Percentiles rank a stretch among this genome's conserved stretches.
phyloP scores from a whole-genome alignment of 2,329 filamentous ascomycete genomes.

The Nemania sp. region DNA sequence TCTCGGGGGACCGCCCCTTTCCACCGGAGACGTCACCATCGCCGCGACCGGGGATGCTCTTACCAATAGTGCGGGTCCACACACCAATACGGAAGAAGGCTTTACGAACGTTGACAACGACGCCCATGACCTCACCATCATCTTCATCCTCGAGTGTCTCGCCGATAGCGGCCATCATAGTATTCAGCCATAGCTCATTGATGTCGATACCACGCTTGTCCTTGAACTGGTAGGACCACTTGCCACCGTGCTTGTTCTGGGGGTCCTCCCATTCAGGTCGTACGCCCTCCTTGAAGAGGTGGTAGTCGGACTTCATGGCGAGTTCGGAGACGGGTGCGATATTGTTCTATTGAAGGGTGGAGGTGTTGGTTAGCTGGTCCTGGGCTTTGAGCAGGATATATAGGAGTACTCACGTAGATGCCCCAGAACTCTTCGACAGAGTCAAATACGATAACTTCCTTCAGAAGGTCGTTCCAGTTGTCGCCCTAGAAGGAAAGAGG shows the following conservation, averaged over 20 bases:
- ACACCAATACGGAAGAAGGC: slow-evolving; percentile 97
- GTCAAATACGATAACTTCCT: slow-evolving; percentile 98
- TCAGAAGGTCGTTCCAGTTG: slow-evolving; percentile 98
- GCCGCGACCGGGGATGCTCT: slow-evolving; percentile 80
- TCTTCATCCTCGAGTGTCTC: slow-evolving; percentile 96
- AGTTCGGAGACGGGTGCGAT: slow-evolving; percentile 96
- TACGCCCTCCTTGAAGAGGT: slow-evolving; percentile 97
- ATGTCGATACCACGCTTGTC: slow-evolving; percentile 93
- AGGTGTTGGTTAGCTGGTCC: slow-evolving; percentile 14
- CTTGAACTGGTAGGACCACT: slow-evolving; percentile 99
- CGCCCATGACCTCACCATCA: slow-evolving; percentile 98
- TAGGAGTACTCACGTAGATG: slow-evolving; percentile 81
- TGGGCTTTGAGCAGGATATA: slow-evolving; percentile 2
- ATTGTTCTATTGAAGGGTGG: slow-evolving; percentile 80
- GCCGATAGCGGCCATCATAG: slow-evolving; percentile 95
- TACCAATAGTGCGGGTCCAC: slow-evolving; percentile 95
- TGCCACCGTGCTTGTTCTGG: slow-evolving; percentile 99
- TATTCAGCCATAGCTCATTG: slow-evolving; percentile 95
- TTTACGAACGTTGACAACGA: slow-evolving; percentile 98
- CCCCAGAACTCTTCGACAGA: slow-evolving; percentile 99
- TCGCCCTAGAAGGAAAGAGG: slow-evolving; percentile 73
- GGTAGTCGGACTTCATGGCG: slow-evolving; percentile 97
- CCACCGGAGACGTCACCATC: slow-evolving; percentile 78
- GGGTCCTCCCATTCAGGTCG: slow-evolving; percentile 98
- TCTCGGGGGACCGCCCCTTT: slow-evolving; percentile 81